phyloP scores from a whole-genome alignment of 306 rosid species.

The Sicyos edulis region DNA sequence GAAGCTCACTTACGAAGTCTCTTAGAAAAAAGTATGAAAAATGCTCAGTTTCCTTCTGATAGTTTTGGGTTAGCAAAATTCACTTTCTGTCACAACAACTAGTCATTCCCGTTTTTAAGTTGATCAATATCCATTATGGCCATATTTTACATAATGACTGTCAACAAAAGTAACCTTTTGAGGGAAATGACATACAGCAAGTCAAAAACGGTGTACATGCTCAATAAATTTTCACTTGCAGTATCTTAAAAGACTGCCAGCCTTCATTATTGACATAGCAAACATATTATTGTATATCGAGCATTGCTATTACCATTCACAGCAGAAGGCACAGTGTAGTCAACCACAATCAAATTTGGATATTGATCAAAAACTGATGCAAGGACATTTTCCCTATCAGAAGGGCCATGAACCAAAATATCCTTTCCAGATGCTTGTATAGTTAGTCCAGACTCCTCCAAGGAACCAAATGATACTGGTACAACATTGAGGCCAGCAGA shows the following conservation, averaged over 20 bases:
- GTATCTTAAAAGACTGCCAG: neutral
- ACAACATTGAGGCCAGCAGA: constrained; percentile 76
- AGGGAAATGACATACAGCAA: too few relatives aligned
- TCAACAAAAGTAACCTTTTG: too few relatives aligned
- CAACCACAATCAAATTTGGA: constrained; percentile 77
- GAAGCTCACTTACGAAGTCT: neutral
- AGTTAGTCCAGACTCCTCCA: constrained; percentile 54
- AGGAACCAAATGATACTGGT: constrained; percentile 75
- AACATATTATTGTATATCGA: neutral
- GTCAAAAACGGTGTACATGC: neutral
- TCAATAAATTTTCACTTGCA: neutral
- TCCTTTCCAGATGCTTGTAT: constrained; percentile 53
- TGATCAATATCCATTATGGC: neutral
- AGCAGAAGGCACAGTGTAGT: constrained; percentile 79
- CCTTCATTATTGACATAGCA: neutral
- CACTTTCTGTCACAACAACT: neutral
- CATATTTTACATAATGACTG: too few relatives aligned
- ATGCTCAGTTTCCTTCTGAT: neutral
- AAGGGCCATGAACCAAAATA: constrained; percentile 70
- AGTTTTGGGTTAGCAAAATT: neutral
- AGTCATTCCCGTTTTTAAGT: neutral
- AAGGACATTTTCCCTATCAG: constrained; percentile 60
- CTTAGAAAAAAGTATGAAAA: neutral
- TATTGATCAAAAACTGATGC: constrained; percentile 44
- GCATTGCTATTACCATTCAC: constrained; percentile 55